Conservation (phyloP, 331 rosid species). For the Pyracantha coccinea region DNA sequence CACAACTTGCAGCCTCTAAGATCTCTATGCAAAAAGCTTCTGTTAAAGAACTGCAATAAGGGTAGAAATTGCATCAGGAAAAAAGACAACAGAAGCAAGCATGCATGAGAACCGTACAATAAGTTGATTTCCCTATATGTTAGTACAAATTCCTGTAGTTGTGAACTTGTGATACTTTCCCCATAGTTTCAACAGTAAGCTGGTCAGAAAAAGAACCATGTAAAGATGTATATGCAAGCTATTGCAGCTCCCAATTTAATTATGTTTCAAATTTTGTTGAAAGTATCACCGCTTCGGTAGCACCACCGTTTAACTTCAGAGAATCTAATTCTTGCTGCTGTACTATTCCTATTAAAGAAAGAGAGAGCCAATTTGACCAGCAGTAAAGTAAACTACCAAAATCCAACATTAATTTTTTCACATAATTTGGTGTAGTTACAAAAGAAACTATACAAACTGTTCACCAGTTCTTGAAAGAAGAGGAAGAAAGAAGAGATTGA, state of each 20-base stretch:
- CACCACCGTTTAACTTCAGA: background rate
- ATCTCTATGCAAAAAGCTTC: slow-evolving; percentile 99
- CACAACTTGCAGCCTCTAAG: slow-evolving; percentile 95
- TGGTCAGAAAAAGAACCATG: background rate
- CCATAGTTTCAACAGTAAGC: background rate
- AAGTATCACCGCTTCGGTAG: background rate
- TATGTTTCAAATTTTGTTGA: background rate
- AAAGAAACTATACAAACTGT: background rate
- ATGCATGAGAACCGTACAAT: background rate
- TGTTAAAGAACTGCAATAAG: slow-evolving; percentile 69
- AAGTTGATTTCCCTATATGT: no score
- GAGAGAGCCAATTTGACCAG: background rate
- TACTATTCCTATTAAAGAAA: background rate
- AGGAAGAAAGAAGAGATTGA: background rate
- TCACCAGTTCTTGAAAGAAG: background rate
- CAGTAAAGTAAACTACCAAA: background rate
- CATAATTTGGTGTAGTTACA: background rate
- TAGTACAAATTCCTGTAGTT: no score
- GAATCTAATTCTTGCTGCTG: background rate
- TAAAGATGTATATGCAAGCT: background rate
- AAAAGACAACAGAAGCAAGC: background rate
- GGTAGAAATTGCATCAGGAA: background rate
- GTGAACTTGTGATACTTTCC: background rate
- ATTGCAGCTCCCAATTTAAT: background rate
- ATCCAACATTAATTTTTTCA: background rate